These are phyloP conservation scores for Gonium pectorale DNA, from an alignment of 139 green algal genomes.

Conservation along the genomic window DNA sequence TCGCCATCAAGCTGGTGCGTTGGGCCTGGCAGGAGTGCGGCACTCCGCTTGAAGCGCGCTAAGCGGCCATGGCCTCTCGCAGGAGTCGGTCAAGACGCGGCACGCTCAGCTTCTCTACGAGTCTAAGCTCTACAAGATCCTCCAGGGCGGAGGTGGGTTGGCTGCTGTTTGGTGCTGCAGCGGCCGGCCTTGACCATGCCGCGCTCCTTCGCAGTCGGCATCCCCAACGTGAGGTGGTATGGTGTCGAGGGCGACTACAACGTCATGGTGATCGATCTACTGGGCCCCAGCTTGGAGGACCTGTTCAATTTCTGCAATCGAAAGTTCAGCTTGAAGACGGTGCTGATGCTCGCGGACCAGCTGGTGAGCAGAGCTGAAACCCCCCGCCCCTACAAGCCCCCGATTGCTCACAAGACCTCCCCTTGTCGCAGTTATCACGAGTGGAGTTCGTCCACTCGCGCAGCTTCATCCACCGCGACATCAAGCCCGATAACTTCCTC, in stretches of 20 bases:
- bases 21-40: too few species aligned
- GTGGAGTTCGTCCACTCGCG: slow-evolving; percentile 99
- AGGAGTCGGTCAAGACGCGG: slow-evolving; percentile 91
- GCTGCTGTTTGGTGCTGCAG: background rate
- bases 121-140: slow-evolving; percentile 96
- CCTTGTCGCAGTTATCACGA: slow-evolving; percentile 82
- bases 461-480: slow-evolving; percentile 96
- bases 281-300: slow-evolving; percentile 97
- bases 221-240: slow-evolving; percentile 99
- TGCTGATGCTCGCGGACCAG: slow-evolving; percentile 99
- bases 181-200: background rate
- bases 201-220: slow-evolving; percentile 84
- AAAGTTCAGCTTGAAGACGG: slow-evolving; percentile 98
- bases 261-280: slow-evolving; percentile 99
- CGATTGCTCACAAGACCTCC: background rate
- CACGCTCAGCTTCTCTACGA: slow-evolving; percentile 97
- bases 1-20: slow-evolving; percentile 99
- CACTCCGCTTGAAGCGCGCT: background rate
- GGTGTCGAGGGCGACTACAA: slow-evolving; percentile 99
- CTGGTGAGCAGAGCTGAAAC: too few species aligned
- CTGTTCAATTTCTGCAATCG: slow-evolving; percentile 99
- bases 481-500: slow-evolving; percentile 89
- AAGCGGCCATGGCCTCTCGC: slow-evolving; percentile 16
- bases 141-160: slow-evolving; percentile 89
- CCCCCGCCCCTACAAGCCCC: background rate